Percentiles rank a stretch among this genome's conserved stretches.
phyloP scores from a whole-genome alignment of 2,329 filamentous ascomycete genomes.

The Nigrograna mackinnonii region DNA sequence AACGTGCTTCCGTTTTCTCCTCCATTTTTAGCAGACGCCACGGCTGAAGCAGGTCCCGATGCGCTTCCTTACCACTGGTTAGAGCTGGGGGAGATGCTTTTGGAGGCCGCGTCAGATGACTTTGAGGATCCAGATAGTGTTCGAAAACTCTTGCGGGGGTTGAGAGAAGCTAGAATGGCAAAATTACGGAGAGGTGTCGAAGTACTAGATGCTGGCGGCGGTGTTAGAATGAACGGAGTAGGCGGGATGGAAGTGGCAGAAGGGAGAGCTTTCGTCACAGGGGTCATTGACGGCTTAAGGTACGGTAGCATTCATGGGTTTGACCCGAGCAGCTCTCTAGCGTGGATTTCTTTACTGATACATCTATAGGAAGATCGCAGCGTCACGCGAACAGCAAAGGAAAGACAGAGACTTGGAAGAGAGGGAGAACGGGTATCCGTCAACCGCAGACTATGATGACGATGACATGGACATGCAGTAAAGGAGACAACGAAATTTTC shows the following conservation, averaged over 20 bases:
- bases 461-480: conserved; percentile 43
- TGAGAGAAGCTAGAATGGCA: conserved; percentile 85
- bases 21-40: conserved; percentile 79
- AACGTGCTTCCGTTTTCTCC: conserved; percentile 50
- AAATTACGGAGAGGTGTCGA: conserved; percentile 81
- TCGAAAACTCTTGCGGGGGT: conserved; percentile 73
- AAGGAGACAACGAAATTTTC: too few species aligned
- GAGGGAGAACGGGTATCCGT: conserved; percentile 56
- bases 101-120: conserved; percentile 85
- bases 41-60: conserved; percentile 67
- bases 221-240: conserved; percentile 78
- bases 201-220: conserved; percentile 70
- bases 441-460: conserved; percentile 65
- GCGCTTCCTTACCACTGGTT: conserved; percentile 94
- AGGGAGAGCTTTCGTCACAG: conserved; percentile 78
- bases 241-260: conserved; percentile 94
- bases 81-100: conserved; percentile 83
- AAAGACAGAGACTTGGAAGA: conserved; percentile 77
- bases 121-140: conserved; percentile 75
- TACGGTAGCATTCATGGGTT: conserved; percentile 28
- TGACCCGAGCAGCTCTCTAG: conserved; percentile 1
- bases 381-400: conserved; percentile 75
- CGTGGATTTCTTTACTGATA: conserved; percentile 10
- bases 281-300: conserved; percentile 83
- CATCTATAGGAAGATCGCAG: conserved; percentile 70